phyloP scores from a whole-genome alignment of 2,329 filamentous ascomycete species.

The Pyricularia grisea region DNA sequence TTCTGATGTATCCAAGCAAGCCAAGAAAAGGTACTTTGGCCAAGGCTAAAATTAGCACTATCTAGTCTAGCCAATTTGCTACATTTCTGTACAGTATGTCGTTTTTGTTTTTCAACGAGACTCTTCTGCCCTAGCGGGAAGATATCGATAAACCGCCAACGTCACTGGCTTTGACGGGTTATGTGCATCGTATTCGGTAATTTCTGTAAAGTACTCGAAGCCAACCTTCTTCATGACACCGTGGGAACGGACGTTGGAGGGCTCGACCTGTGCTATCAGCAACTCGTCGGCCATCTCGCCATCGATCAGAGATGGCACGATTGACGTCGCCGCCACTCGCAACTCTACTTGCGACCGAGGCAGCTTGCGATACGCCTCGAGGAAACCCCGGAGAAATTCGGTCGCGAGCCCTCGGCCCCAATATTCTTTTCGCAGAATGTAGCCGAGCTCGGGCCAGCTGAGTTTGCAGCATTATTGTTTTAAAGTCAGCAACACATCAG shows the following conservation, averaged over 20 bases:
- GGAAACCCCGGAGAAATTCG: conserved; percentile 41
- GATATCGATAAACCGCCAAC: conserved; percentile 15
- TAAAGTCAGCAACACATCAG: neutral
- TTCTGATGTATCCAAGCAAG: neutral
- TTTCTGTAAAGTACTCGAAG: conserved; percentile 36
- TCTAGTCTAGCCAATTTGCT: neutral
- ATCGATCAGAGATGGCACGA: conserved; percentile 12
- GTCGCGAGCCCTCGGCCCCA: conserved; percentile 50
- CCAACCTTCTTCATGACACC: conserved; percentile 47
- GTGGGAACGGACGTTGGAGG: conserved; percentile 41
- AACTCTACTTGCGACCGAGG: conserved; percentile 34
- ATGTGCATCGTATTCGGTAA: conserved; percentile 20
- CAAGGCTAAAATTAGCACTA: neutral
- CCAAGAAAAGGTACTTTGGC: neutral
- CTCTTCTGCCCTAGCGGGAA: conserved; percentile 6
- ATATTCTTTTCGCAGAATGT: conserved; percentile 40
- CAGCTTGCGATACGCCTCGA: conserved; percentile 37
- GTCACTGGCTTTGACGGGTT: conserved; percentile 10
- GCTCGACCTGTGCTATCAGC: conserved; percentile 37
- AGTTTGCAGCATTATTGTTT: neutral
- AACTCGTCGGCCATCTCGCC: conserved; percentile 26
- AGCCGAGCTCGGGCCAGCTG: conserved; percentile 48
- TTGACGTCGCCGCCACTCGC: conserved; percentile 29
- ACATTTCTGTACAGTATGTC: neutral
- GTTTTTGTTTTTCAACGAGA: neutral